Evolutionary conservation across 1,284 basidiomycete genomes (phyloP), one percentile per base, ranked within the genome.

Genomic region (Pseudozyma sp.): DNA sequence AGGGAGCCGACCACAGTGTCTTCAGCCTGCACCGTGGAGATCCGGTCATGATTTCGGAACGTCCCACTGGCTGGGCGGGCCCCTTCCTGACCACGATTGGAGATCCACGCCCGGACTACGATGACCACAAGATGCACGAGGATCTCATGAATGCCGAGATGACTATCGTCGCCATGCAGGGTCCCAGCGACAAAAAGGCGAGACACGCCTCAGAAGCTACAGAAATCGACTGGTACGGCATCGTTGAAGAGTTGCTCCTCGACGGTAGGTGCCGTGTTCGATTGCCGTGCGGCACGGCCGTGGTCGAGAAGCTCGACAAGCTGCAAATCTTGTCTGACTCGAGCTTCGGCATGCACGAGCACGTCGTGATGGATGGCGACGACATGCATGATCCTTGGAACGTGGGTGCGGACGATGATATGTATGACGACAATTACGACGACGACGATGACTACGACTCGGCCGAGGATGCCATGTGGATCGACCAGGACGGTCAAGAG

Each of bases 21-120:
- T 89, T 92, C 52, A 92, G 92, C 37, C 90, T 95, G 30, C 89
- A 90, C 49, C 88, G 92, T 24, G 92, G 93, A 11, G 92, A 95
- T 79, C 89, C 90, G 64, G 93, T 97, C 16, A 90, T 97, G 84
- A 85, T 85, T 8, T 87, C 87, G 68, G 89, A 88, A 17, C 86
- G 86, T 33, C 90, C 88, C 14, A 94, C 93, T 79, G 92, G 92
- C n/a, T 68, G 57, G 54, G 30, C 55, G 6, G 65, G 70, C 4
- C 70, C 70, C 9, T 73, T 73, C 52, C 44, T 73, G 33, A 64
- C 70, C 29, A 65, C 70, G 5, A 57, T 73, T 24, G 70, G 70
- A n/a, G 70, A 73, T 39, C 70, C 70, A 1, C 64, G 65, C 17
- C 64, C 65, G 4, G 70, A 73, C 48, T 73, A 68, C 34, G 19